Evolutionary conservation across 2,329 filamentous ascomycete genomes (phyloP).

Genomic region (Amylocarpus encephaloides): DNA sequence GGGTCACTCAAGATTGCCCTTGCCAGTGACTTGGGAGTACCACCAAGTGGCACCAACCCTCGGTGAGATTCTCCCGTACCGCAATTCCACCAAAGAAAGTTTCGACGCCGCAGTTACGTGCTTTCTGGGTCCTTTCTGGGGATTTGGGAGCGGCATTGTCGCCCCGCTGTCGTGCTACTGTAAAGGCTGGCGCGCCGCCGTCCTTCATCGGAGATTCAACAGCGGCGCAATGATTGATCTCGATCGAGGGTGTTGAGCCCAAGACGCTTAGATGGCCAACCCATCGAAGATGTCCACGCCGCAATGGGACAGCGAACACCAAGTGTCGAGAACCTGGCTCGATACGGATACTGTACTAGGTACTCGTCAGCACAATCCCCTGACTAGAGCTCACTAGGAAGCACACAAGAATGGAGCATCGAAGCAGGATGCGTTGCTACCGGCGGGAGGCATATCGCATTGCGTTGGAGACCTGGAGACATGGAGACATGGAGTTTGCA

Average conservation of each 20-base stretch:
- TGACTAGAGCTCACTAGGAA: too few species aligned
- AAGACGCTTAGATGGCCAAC: neutral
- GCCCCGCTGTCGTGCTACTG: too few species aligned
- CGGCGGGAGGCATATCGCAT: too few species aligned
- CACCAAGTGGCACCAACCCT: too few species aligned
- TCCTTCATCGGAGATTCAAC: neutral
- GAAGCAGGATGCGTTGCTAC: too few species aligned
- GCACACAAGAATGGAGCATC: too few species aligned
- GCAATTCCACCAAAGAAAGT: neutral
- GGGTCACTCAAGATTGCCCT: neutral
- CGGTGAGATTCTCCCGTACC: neutral
- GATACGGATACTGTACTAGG: too few species aligned
- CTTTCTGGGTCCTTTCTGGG: neutral
- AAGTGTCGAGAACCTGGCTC: neutral
- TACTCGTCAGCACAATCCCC: too few species aligned
- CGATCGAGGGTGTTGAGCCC: neutral
- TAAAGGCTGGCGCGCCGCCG: too few species aligned
- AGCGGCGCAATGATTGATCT: neutral
- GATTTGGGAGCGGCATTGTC: neutral
- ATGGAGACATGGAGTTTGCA: too few species aligned
- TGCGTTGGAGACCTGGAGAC: too few species aligned
- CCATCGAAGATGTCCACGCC: neutral
- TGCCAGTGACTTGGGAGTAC: neutral
- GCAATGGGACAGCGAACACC: neutral
- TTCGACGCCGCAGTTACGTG: neutral